Evolutionary conservation across 2,329 filamentous ascomycete genomes (phyloP).

Genomic region (Penicillium crustosum): DNA sequence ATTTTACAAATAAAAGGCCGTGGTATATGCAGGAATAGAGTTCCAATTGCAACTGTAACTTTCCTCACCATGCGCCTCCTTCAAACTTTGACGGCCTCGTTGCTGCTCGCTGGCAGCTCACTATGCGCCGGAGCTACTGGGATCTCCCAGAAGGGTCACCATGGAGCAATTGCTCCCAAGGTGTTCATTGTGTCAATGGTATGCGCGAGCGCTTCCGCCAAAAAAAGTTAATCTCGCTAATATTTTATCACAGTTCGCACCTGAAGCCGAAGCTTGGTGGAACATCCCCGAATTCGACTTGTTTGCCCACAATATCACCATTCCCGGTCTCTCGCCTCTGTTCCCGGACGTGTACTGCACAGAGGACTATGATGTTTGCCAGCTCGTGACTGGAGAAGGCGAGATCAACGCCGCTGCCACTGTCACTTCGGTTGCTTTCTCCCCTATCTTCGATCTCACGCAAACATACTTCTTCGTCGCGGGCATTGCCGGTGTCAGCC

Average conservation of each 20-base stretch:
- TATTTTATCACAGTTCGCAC: slow-evolving; percentile 52
- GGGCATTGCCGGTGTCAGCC: slow-evolving; percentile 74
- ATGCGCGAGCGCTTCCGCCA: slow-evolving; percentile 11
- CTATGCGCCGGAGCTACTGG: slow-evolving; percentile 10
- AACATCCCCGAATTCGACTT: slow-evolving; percentile 57
- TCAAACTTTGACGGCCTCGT: slow-evolving; percentile 12
- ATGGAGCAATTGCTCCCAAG: slow-evolving; percentile 37
- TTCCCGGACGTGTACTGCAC: slow-evolving; percentile 67
- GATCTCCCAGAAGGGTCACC: background rate
- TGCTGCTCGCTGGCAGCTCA: slow-evolving; percentile 18
- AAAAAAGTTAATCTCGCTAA: background rate
- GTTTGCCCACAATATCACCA: slow-evolving; percentile 56
- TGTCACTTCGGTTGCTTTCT: slow-evolving; percentile 63
- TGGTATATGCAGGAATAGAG: background rate
- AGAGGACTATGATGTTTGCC: slow-evolving; percentile 61
- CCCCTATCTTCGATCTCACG: slow-evolving; percentile 61
- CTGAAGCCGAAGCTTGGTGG: slow-evolving; percentile 64
- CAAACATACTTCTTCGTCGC: slow-evolving; percentile 69
- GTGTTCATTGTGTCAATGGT: slow-evolving; percentile 47
- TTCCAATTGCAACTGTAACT: background rate
- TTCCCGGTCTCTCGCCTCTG: slow-evolving; percentile 64
- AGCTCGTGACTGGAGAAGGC: slow-evolving; percentile 65
- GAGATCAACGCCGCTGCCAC: slow-evolving; percentile 75
- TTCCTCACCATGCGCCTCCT: slow-evolving; percentile 13
- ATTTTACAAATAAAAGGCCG: background rate